Conservation (phyloP, 306 rosid species). For the Aeschynomene evenia region DNA sequence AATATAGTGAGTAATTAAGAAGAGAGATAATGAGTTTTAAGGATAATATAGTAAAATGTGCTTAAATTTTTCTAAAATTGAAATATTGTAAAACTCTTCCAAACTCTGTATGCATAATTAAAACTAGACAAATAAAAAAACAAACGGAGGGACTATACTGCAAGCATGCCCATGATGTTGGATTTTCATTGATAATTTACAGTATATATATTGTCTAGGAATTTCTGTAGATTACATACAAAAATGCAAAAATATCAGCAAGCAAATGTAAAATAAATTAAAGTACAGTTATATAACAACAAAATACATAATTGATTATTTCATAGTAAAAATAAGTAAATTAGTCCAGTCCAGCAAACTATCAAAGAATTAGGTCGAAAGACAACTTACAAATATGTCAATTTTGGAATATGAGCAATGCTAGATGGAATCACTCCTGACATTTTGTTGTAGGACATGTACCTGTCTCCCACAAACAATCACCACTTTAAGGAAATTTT, state of each 20-base stretch:
- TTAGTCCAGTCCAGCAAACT: conserved; percentile 28
- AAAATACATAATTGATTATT: not conserved
- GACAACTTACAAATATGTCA: conserved; percentile 87
- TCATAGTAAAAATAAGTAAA: not conserved
- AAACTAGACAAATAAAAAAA: too few relatives aligned
- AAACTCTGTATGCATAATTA: too few relatives aligned
- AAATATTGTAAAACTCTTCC: too few relatives aligned
- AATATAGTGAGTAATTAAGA: too few relatives aligned
- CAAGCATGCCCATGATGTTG: not conserved
- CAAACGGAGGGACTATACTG: too few relatives aligned
- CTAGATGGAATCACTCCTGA: conserved; percentile 84
- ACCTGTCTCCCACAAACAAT: conserved; percentile 56
- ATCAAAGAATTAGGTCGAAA: conserved; percentile 1
- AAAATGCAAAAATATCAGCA: conserved; percentile 2
- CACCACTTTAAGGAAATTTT: conserved; percentile 13
- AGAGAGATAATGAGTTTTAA: too few relatives aligned
- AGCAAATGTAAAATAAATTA: conserved; percentile 8
- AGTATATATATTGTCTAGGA: not conserved
- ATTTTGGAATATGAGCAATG: conserved; percentile 76
- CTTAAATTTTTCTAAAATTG: too few relatives aligned
- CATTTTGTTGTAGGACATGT: conserved; percentile 91
- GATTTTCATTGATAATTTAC: conserved; percentile 1
- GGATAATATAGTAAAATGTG: too few relatives aligned
- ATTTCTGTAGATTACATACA: not conserved
- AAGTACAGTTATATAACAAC: not conserved